Percentiles rank a stretch among this genome's conserved stretches.
Conservation (phyloP, 495 filamentous ascomycete species). For the Trichoderma virens region DNA sequence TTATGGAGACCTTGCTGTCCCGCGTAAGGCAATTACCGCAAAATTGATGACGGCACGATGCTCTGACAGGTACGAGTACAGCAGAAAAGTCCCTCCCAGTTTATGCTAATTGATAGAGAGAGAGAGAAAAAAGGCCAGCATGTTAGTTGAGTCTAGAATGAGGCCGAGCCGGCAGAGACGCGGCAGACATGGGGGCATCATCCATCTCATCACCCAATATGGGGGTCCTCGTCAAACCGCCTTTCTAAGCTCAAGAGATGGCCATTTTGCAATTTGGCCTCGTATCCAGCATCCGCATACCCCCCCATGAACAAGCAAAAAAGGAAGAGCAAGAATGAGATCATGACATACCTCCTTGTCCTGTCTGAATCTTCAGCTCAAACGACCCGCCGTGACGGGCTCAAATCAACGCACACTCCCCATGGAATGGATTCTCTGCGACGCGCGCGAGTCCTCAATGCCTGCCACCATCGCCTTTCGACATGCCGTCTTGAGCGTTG, state of each 20-base stretch:
- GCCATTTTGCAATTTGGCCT: too few species aligned
- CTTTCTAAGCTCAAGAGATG: too few species aligned
- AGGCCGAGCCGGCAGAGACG: too few species aligned
- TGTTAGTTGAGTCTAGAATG: too few species aligned
- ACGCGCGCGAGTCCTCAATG: background rate
- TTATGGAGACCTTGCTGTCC: too few species aligned
- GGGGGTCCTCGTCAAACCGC: too few species aligned
- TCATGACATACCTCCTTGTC: background rate
- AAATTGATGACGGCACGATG: background rate
- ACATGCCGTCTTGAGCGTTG: background rate
- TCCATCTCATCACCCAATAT: too few species aligned
- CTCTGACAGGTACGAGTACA: too few species aligned
- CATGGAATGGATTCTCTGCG: background rate
- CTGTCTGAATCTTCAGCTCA: background rate
- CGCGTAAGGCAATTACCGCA: background rate
- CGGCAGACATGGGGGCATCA: too few species aligned
- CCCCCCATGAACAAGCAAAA: background rate
- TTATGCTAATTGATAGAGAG: background rate
- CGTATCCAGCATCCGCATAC: too few species aligned
- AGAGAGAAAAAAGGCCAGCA: too few species aligned
- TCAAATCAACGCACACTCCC: background rate
- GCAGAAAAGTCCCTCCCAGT: too few species aligned
- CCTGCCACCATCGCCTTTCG: background rate
- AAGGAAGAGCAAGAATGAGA: background rate
- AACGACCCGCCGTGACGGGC: background rate